Base-by-base conservation (phyloP, 495 filamentous ascomycete species). In the Beverwykella pulmonaria region DNA sequence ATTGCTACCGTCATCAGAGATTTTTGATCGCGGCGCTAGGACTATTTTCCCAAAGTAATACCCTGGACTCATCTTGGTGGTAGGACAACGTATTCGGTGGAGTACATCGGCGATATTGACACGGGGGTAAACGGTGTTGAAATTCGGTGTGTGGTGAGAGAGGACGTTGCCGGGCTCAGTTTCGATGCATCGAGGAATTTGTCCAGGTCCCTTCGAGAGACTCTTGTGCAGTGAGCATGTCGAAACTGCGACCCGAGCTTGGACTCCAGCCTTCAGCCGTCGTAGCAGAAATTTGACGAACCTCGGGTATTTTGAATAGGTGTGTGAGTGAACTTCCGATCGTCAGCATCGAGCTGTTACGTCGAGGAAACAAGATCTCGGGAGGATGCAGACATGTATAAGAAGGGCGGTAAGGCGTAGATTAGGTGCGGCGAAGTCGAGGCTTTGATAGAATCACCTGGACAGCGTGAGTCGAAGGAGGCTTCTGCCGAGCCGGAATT, bases 271-370 rank as follows among this genome's bases (percentile, higher is more conserved):
- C 27, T 47, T 22, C 53, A 2, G 41, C 44, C 10, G 63, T 53
- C 6, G 57, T 26, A 5, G 64, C 34, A 12, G 64, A 61, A 1
- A 48, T 56, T 22, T 34, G 56, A 1, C 64, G 56, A 39, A 61
- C 56, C 27, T 61, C 56, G 7, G 64, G 64, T 17, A 67, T 56
- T 30, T 46, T 23, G 34, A 32, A 55, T 19, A 23, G 36, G 30
- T 58, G 50, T 1, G 26, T 0, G 1, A 25, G 34, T 2, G 61
- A 25, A 30, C 36, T 49, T 8, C 61, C n/a, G 14, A 67, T 32
- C 7, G 64, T 60, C 2, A 57, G 64, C 10, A 14, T 36, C 0
- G 58, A 67, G 29, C 49, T 67, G 27, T 56, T 61, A 23, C 64
- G 64, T 6, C 55, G 34, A 3, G 44, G 5, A 17, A 53, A 12